A percentile compares a stretch with the other conserved stretches of the same genome.
Conservation (phyloP, 1,284 basidiomycete genomes). For the Heterobasidion parviporum region DNA sequence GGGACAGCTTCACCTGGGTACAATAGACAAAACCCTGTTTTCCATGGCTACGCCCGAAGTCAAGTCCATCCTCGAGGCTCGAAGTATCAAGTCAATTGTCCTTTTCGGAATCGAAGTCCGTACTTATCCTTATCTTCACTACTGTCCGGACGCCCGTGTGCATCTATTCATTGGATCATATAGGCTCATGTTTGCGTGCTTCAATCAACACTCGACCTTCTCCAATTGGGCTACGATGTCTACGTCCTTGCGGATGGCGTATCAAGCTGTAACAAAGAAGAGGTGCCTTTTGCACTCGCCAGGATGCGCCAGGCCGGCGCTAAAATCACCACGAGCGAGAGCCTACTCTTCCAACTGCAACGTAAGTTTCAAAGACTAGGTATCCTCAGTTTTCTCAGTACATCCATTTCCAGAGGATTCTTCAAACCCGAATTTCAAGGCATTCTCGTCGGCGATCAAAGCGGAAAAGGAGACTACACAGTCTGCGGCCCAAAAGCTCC, state of each 20-base stretch:
- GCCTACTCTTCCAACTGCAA: conserved; percentile 72
- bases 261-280: conserved; percentile 71
- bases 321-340: conserved; percentile 76
- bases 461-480: conserved; percentile 63
- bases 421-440: conserved; percentile 60
- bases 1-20: conserved; percentile 48
- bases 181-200: conserved; percentile 86
- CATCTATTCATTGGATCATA: conserved; percentile 2
- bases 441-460: conserved; percentile 69
- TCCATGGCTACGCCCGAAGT: conserved; percentile 77
- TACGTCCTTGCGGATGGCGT: conserved; percentile 80
- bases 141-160: background rate
- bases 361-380: conserved; percentile 23
- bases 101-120: conserved; percentile 82
- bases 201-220: conserved; percentile 70
- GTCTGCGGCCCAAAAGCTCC: conserved; percentile 24
- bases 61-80: conserved; percentile 38
- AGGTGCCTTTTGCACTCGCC: conserved; percentile 54
- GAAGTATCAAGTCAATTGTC: conserved; percentile 52
- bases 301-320: conserved; percentile 72
- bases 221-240: conserved; percentile 47
- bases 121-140: background rate
- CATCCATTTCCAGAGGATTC: conserved; percentile 47
- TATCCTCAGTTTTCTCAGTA: conserved; percentile 1
- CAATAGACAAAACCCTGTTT: conserved; percentile 70